Percentiles rank a stretch among this genome's conserved stretches.
Conservation (phyloP, 495 filamentous ascomycete species). For the Penicillium ucsense region DNA sequence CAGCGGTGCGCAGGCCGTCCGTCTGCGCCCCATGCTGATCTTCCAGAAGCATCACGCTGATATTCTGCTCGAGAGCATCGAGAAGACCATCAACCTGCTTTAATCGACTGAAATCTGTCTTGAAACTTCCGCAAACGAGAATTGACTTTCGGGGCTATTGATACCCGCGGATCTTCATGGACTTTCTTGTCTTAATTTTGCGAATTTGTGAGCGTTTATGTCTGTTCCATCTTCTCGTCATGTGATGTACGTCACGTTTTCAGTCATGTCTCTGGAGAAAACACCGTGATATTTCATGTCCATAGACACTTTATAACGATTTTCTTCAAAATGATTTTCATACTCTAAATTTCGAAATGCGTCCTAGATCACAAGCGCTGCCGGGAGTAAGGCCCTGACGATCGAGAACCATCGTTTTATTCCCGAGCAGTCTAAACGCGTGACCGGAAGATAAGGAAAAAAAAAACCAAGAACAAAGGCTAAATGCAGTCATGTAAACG, state of each 20-base stretch:
- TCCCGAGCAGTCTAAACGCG: too few relatives aligned
- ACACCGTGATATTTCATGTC: slow-evolving; percentile 14
- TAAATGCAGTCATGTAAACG: slow-evolving; percentile 12
- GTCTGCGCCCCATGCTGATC: slow-evolving; percentile 89
- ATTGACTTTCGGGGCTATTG: not conserved
- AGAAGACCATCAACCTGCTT: slow-evolving; percentile 62
- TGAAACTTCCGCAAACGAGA: not conserved
- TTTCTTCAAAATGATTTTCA: too few relatives aligned
- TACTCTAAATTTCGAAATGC: too few relatives aligned
- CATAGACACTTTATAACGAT: slow-evolving; percentile 14
- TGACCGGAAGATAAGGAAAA: slow-evolving; percentile 1
- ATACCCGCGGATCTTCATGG: slow-evolving; percentile 3
- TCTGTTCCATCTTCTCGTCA: not conserved
- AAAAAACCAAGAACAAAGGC: slow-evolving; percentile 5
- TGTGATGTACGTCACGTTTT: too few relatives aligned
- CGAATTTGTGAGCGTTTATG: slow-evolving; percentile 18
- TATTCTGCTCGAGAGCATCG: slow-evolving; percentile 56
- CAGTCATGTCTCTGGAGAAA: not conserved
- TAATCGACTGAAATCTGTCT: slow-evolving; percentile 16
- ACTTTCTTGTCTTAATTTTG: slow-evolving; percentile 6
- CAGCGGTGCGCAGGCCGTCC: slow-evolving; percentile 66
- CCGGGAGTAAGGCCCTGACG: too few relatives aligned
- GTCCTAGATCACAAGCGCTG: too few relatives aligned
- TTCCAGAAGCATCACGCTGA: slow-evolving; percentile 88
- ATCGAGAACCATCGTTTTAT: too few relatives aligned